Base-by-base conservation (phyloP, 1,284 basidiomycete species). In the Sanghuangporus baumii region DNA sequence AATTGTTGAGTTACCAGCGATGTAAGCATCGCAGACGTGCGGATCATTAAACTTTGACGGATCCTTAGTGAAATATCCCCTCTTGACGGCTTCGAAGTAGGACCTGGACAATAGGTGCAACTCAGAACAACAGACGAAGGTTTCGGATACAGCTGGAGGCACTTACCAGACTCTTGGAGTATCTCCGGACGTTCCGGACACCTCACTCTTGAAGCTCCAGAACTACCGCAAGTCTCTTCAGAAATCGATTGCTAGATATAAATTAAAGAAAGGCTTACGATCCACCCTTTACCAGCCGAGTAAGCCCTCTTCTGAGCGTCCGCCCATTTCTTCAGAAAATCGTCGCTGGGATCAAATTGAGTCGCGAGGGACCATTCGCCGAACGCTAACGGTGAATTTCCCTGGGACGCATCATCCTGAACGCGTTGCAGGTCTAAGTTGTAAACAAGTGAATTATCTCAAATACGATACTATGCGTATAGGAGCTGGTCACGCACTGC, bases 201-300 rank as follows among this genome's bases (percentile, higher is more conserved):
- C 78, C 70, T 91, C 89, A 12, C 85, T 77, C 68, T 87, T 88
- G 75, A 90, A 91, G 72, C 82, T 90, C 89, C 89, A 91, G 74
- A 85, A 91, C 86, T 89, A 40, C 23, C 43, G 16, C 43, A 46
- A 46, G 20, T n/a, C 7, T n/a, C 2, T 18, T 46, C 7, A 46
- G 43, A 7, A 46, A 14, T 14, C 5, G 26, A 31, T 5, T 4
- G 2, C 1, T 59, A 14, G 4, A 26, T 41, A 23, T 16, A 23
- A 11, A 20, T 23, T 20, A n/a, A 3, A 37, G 31, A 23, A 48
- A 11, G 23, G 78, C 78, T 72, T 69, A 89, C 87, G 50, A 89
- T 79, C 88, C 89, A 92, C 20, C 89, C 89, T 2, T 79, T 79
- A 41, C 81, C 81, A 68, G 87, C 71, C 61, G 78, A 79, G 64